These are phyloP conservation scores for Chrysopogon serrulatus DNA, from an alignment of 176 grass and related monocot species.

Conservation along the genomic window DNA sequence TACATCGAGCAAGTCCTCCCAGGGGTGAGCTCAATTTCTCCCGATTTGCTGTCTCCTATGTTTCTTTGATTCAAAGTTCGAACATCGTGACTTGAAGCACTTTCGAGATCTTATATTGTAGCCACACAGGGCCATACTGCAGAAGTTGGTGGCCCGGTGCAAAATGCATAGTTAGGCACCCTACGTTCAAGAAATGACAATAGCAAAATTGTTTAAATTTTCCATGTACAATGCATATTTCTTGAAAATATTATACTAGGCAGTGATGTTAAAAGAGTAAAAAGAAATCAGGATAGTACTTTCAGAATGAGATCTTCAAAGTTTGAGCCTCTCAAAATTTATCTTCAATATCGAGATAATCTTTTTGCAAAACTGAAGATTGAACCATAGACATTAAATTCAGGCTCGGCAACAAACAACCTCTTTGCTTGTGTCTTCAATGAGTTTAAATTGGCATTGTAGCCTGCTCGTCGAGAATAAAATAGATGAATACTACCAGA, in stretches of 20 bases:
- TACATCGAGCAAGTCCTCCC: conserved; percentile 95
- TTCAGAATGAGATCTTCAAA: not conserved
- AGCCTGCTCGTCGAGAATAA: not conserved
- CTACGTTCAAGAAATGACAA: not conserved
- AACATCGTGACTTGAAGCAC: not conserved
- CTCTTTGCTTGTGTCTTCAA: not conserved
- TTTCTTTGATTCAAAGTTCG: not conserved
- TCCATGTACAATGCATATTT: not conserved
- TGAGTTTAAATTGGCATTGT: not conserved
- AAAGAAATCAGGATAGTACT: not conserved
- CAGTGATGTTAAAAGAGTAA: not conserved
- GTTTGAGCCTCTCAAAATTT: not conserved
- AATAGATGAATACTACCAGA: not conserved
- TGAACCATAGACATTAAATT: not conserved
- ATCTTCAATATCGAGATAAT: too few relatives aligned
- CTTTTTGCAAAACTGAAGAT: not conserved
- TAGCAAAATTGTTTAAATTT: not conserved
- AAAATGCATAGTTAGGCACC: not conserved
- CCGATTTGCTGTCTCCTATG: not conserved
- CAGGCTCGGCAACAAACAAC: not conserved
- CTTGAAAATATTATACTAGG: not conserved
- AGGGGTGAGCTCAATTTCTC: conserved; percentile 47
- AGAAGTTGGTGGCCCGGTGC: not conserved
- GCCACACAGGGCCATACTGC: not conserved
- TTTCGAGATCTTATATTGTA: not conserved